Evolutionary conservation across 805 yeast species (phyloP).

Genomic region (Brettanomyces custersianus): DNA sequence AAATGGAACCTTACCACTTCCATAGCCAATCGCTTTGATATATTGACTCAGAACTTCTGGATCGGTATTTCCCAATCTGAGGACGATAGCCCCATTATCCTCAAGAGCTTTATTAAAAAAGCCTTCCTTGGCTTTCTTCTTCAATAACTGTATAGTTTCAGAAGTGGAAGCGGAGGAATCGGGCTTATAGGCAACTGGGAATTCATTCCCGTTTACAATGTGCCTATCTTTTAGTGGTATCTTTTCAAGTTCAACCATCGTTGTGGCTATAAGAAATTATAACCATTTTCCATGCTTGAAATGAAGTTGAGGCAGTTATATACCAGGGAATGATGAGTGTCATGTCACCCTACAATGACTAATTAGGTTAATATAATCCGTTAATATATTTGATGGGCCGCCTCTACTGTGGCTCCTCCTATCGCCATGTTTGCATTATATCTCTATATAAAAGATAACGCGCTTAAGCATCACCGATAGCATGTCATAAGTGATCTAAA

Average conservation of each 20-base stretch:
- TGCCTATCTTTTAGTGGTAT: neutral
- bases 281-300: too few species aligned
- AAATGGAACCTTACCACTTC: slow-evolving; percentile 17
- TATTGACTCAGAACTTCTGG: slow-evolving; percentile 14
- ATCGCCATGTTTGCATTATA: too few species aligned
- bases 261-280: neutral
- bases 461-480: too few species aligned
- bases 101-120: slow-evolving; percentile 16
- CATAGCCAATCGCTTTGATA: slow-evolving; percentile 15
- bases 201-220: slow-evolving; percentile 11
- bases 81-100: slow-evolving; percentile 23
- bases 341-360: too few species aligned
- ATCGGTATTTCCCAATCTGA: slow-evolving; percentile 17
- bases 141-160: slow-evolving; percentile 6
- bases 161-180: slow-evolving; percentile 1
- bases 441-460: too few species aligned
- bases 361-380: too few species aligned
- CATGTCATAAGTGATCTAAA: too few species aligned
- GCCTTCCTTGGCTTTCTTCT: slow-evolving; percentile 13
- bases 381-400: too few species aligned
- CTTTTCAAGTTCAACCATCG: slow-evolving; percentile 1
- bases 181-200: slow-evolving; percentile 11
- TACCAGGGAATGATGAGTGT: too few species aligned
- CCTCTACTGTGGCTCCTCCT: too few species aligned
- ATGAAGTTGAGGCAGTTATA: too few species aligned